Evolutionary conservation across 2,329 filamentous ascomycete genomes (phyloP).

Genomic region (Epicoccum nigrum): DNA sequence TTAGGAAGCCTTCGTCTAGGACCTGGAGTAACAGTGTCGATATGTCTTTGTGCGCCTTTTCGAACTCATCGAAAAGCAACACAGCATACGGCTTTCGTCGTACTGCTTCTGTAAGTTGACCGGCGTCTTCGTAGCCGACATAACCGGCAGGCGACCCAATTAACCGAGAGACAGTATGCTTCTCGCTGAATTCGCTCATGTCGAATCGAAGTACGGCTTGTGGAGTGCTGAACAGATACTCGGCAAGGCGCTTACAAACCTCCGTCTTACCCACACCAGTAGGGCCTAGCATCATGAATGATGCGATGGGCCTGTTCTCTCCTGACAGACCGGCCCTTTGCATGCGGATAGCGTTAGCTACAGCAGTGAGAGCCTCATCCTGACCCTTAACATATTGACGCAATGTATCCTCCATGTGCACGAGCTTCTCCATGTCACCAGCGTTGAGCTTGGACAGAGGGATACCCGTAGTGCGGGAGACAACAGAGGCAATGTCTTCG

Average conservation of each 20-base stretch:
- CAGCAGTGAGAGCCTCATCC: conserved; percentile 88
- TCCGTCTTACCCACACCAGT: conserved; percentile 98
- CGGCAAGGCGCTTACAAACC: conserved; percentile 92
- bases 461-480: conserved; percentile 89
- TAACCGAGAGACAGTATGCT: conserved; percentile 90
- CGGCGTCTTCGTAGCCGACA: conserved; percentile 95
- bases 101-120: conserved; percentile 93
- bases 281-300: conserved; percentile 96
- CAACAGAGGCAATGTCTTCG: conserved; percentile 92
- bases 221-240: conserved; percentile 91
- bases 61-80: conserved; percentile 94
- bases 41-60: conserved; percentile 96
- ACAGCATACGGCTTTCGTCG: conserved; percentile 94
- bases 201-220: conserved; percentile 92
- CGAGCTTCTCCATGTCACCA: conserved; percentile 91
- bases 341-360: conserved; percentile 90
- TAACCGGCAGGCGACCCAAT: conserved; percentile 89
- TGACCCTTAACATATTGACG: conserved; percentile 86
- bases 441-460: conserved; percentile 91
- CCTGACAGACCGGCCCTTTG: conserved; percentile 91
- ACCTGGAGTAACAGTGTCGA: conserved; percentile 91
- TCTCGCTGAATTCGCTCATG: conserved; percentile 98
- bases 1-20: conserved; percentile 93
- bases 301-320: conserved; percentile 88
- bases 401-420: conserved; percentile 93